A percentile compares a stretch with the other conserved stretches of the same genome.
These are phyloP conservation scores for Lyophyllum shimeji DNA, from an alignment of 768 basidiomycete genomes.

Conservation along the genomic window DNA sequence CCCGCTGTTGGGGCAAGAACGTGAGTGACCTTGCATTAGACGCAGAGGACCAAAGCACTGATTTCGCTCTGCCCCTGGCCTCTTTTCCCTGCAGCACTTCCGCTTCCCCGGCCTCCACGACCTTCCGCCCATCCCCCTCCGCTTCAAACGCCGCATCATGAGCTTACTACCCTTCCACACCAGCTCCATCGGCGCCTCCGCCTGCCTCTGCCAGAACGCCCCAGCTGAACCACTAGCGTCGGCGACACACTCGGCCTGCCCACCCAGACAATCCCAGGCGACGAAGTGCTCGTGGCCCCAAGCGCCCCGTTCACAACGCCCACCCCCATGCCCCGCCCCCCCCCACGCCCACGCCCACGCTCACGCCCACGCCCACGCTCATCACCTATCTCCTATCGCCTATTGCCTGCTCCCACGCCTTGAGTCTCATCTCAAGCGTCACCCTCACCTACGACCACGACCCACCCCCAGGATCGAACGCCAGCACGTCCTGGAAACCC, in stretches of 20 bases:
- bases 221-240: conserved; percentile 5
- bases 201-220: not conserved
- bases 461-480: conserved; percentile 64
- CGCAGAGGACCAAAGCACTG: conserved; percentile 15
- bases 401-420: conserved; percentile 26
- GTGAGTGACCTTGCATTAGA: conserved; percentile 13
- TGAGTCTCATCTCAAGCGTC: conserved; percentile 37
- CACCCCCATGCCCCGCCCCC: too few relatives aligned
- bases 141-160: conserved; percentile 65
- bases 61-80: conserved; percentile 33
- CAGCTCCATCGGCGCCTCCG: conserved; percentile 32
- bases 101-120: conserved; percentile 6
- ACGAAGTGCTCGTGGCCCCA: conserved; percentile 56
- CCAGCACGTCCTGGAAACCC: conserved; percentile 63
- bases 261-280: conserved; percentile 52
- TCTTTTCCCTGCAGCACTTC: conserved; percentile 1
- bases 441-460: conserved; percentile 57
- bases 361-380: too few relatives aligned
- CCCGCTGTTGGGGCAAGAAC: conserved; percentile 40
- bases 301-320: conserved; percentile 3
- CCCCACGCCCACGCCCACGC: too few relatives aligned
- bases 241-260: conserved; percentile 37
- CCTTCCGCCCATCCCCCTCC: conserved; percentile 49
- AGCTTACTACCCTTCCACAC: conserved; percentile 38
- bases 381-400: too few relatives aligned